Evolutionary conservation across 495 filamentous ascomycete genomes (phyloP), one percentile per base, ranked within the genome.

Genomic region (Tuber umbilicatum): DNA sequence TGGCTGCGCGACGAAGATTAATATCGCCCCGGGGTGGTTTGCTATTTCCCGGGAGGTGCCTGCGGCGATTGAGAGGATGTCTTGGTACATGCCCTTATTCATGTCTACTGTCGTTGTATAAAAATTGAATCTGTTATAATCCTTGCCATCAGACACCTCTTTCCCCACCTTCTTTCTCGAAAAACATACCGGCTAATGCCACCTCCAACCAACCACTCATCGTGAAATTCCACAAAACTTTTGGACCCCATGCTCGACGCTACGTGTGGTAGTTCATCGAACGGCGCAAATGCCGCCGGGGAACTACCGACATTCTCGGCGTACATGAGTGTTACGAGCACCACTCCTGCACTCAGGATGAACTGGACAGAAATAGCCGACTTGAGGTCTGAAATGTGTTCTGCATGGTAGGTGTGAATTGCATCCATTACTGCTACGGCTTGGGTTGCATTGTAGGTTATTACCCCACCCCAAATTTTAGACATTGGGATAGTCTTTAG

Each of bases 381-480:
- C n/a, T 78, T 60, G 38, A 40, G 60, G 70, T 78, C 69, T 35
- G 72, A 35, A 5, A 74, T 37, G 60, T 45, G 60, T 41, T 55
- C 45, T 0, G 41, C 43, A 73, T 76, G 80, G 27, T 84, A 50
- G 12, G 70, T 40, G 21, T 79, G 79, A 69, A 83, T 78, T 47
- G 71, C 7, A 41, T 84, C 82, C 12, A 82, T 80, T 5, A 21
- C 6, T 9, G 84, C 60, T 39, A 77, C 73, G 74, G 82, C 60
- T 27, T 81, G 78, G 9, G 87, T 89, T 23, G 88, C 87, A 12
- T 89, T 80, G 19, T 60, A 60, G 12, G 50, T 60, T 60, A 60
- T 60, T 16, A 60, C 50, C n/a, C 86, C 88, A 10, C 84, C 86
- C 82, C 84, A 87, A n/a, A 88, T 75, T 10, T 72, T 72, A 10